Base-by-base conservation (phyloP, 495 filamentous ascomycete genomes). In the Margaritispora aquatica region DNA sequence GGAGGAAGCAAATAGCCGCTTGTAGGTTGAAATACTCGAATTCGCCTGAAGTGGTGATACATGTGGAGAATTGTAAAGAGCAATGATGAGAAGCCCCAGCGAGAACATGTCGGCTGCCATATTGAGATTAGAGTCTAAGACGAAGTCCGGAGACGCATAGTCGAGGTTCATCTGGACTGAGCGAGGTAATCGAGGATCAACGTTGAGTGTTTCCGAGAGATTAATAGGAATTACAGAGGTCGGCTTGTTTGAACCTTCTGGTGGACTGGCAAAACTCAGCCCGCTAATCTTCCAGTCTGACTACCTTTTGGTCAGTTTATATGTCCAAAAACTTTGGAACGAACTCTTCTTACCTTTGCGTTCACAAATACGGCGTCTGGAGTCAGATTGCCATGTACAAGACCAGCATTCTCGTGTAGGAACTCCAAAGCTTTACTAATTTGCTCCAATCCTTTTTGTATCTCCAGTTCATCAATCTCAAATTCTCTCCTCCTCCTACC, bases 211-310 rank as follows among this genome's bases (percentile, higher is more conserved):
- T 69, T 96, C 92, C 13, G 85, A 87, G 8, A 96, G 80, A 49
- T 84, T 88, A 62, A 97, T 84, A 10, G 89, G 88, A 17, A 84
- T 76, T 23, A 92, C 78, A 3, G 86, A 84, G 10, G 84, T 84
- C 21, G 85, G 79, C 44, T 85, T 83, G 23, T 80, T 82, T 9
- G 88, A 88, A 51, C 79, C 77, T 57, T 88, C 84, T 24, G 87
- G 81, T 9, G 89, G 87, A 20, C 88, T 87, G 64, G 89, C 87
- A 72, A 97, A 97, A n/a, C 86, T 83, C 47, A 98, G 77, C 29
- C 92, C 93, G 54, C 90, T 91, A 52, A 98, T 89, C 69, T 98
- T 98, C 94, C 94, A 98, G 72, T 98, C 94, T 7, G 92, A 96
- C 85, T 90, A 59, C 46, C n/a, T 36, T 49, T n/a, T 21, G 56